Evolutionary conservation across 2,329 filamentous ascomycete genomes (phyloP).

Genomic region (Phaeosphaeriaceae sp.): DNA sequence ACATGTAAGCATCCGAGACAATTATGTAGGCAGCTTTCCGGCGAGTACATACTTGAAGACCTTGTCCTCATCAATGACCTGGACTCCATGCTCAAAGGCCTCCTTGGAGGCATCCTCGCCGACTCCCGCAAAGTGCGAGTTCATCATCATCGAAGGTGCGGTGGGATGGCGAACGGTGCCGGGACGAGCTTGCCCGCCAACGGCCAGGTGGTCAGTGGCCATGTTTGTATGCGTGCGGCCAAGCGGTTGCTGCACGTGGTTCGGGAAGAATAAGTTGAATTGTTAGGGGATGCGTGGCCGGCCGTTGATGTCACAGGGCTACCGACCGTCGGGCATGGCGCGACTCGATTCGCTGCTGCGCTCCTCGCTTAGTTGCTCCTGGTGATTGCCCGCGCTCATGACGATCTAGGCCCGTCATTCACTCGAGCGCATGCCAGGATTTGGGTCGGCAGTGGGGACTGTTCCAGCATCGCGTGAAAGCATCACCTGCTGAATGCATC

Average conservation of each 20-base stretch:
- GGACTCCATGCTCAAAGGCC: constrained; percentile 90
- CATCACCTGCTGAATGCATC: not conserved
- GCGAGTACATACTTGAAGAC: constrained; percentile 80
- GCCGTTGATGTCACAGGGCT: constrained; percentile 47
- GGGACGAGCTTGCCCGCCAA: constrained; percentile 46
- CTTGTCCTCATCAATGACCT: constrained; percentile 96
- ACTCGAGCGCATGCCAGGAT: constrained; percentile 10
- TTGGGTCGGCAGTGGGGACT: constrained; percentile 1
- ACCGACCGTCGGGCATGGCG: constrained; percentile 26
- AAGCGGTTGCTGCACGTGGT: constrained; percentile 34
- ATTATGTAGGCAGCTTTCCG: not conserved
- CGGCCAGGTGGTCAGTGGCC: constrained; percentile 38
- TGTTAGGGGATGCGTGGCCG: constrained; percentile 36
- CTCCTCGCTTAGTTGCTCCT: constrained; percentile 39
- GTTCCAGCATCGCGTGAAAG: constrained; percentile 6
- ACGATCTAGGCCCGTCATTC: constrained; percentile 34
- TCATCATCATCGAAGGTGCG: constrained; percentile 64
- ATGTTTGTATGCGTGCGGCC: constrained; percentile 33
- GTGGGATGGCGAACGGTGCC: constrained; percentile 49
- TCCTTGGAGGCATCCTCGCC: constrained; percentile 68
- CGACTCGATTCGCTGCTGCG: constrained; percentile 37
- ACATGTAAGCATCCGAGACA: constrained; percentile 28
- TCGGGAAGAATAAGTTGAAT: constrained; percentile 42
- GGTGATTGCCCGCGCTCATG: constrained; percentile 34
- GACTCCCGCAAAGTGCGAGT: constrained; percentile 80